Evolutionary conservation across 2,329 filamentous ascomycete genomes (phyloP), one percentile per base, ranked within the genome.

Genomic region (Nannizzia gypsea): DNA sequence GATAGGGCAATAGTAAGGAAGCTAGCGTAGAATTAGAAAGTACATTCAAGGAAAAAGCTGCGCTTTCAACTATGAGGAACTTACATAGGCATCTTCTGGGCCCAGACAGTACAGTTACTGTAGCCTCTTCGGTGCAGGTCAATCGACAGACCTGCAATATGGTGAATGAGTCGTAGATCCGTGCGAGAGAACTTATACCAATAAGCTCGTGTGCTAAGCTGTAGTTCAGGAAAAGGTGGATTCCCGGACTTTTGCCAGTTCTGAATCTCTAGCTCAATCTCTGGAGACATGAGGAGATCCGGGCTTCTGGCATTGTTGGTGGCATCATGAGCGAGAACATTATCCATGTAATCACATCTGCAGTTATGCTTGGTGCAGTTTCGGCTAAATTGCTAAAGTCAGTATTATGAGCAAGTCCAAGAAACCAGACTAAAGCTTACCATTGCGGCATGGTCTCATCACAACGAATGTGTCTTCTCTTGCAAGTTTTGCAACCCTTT

Each of bases 351-450:
- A 68, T 96, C 93, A 76, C 93, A 99, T 69, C 91, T 88, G 68
- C 95, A 93, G 78, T 96, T 96, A 77, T 99, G 93, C 77, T 97
- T 99, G 63, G 92, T 96, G 77, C 93, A 99, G 76, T 99, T 99
- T 70, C 90, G 90, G 78, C 91, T 95, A 69, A 17, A 62, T 26
- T 40, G 2, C n/a, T 44, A n/a, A 48, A 9, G 48, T 68, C 57
- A 67, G 62, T 36, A n/a, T 28, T 46, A 48, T 4, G 11, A 26
- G 2, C 11, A 48, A 24, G 9, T 15, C 20, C 6, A 13, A 13
- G 20, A 15, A 5, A 24, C 22, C 2, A 20, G 24, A 17, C 6
- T 1, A 40, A 46, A 48, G 50, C 81, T 68, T 80, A 95, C 90
- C 92, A 99, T 82, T 99, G 93, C 57, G 93, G 93, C 70, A 96